Conservation (phyloP, 106 monocot genomes). For the Platanthera zijinensis region DNA sequence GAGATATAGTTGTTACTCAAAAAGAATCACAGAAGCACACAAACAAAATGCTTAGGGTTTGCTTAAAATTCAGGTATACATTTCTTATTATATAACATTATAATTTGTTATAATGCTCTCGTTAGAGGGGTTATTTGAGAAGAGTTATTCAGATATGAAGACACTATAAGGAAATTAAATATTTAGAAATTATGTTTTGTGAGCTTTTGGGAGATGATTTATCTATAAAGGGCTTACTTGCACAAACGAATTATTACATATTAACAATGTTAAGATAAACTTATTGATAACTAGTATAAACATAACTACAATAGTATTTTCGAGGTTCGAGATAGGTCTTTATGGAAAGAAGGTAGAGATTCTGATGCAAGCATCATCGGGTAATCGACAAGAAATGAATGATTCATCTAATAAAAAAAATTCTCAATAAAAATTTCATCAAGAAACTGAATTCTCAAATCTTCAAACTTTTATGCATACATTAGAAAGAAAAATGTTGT, state of each 20-base stretch:
- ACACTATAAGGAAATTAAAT: not conserved
- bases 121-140: too few species aligned
- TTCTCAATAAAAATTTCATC: not conserved
- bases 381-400: not conserved
- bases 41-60: too few species aligned
- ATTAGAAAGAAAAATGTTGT: not conserved
- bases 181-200: not conserved
- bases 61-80: too few species aligned
- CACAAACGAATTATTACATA: not conserved
- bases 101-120: too few species aligned
- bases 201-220: not conserved
- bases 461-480: not conserved
- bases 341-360: not conserved
- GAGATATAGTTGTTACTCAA: too few species aligned
- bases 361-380: not conserved
- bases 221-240: not conserved
- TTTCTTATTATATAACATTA: too few species aligned
- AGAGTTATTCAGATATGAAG: too few species aligned
- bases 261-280: not conserved
- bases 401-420: too few species aligned
- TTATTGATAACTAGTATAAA: not conserved
- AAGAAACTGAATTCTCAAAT: not conserved
- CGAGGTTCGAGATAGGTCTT: not conserved
- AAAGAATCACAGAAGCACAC: too few species aligned
- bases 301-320: not conserved